Evolutionary conservation across 1,139 yeast genomes (phyloP).

Genomic region (Dujonia santamariae): DNA sequence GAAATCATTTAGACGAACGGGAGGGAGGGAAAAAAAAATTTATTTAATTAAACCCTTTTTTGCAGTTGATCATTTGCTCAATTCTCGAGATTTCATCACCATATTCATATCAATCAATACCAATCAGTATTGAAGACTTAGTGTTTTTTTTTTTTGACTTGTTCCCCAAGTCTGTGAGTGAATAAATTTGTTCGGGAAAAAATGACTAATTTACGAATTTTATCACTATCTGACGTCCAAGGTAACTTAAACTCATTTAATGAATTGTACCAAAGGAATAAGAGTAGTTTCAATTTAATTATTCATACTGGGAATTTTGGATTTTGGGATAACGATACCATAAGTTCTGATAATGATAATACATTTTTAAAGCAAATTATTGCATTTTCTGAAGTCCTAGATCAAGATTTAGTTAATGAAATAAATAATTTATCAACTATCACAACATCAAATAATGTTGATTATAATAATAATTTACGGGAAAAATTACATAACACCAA

Average conservation of each 20-base stretch:
- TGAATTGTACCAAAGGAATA: slow-evolving; percentile 17
- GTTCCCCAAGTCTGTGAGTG: too few species aligned
- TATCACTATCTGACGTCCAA: slow-evolving; percentile 33
- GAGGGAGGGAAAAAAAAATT: too few species aligned
- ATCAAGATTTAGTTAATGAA: slow-evolving; percentile 41
- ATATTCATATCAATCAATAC: too few species aligned
- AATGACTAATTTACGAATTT: slow-evolving; percentile 16
- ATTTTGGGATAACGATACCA: slow-evolving; percentile 60
- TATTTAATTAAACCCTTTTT: too few species aligned
- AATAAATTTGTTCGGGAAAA: too few species aligned
- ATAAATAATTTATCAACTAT: slow-evolving; percentile 43
- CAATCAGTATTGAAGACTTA: too few species aligned
- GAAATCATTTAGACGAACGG: too few species aligned
- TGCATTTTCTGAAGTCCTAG: slow-evolving; percentile 62
- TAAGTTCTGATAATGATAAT: slow-evolving; percentile 50
- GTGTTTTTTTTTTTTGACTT: too few species aligned
- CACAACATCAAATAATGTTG: slow-evolving; percentile 19
- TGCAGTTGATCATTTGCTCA: too few species aligned
- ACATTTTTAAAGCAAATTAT: slow-evolving; percentile 61
- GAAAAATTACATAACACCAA: slow-evolving; percentile 23
- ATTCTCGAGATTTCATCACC: too few species aligned
- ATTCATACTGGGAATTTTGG: slow-evolving; percentile 83
- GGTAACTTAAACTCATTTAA: slow-evolving; percentile 26
- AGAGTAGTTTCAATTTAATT: slow-evolving; percentile 28
- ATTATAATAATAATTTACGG: not conserved